A percentile compares a stretch with the other conserved stretches of the same genome.
Evolutionary conservation across 352 stramenopile species (phyloP).

Genomic region (Phytophthora litchii): DNA sequence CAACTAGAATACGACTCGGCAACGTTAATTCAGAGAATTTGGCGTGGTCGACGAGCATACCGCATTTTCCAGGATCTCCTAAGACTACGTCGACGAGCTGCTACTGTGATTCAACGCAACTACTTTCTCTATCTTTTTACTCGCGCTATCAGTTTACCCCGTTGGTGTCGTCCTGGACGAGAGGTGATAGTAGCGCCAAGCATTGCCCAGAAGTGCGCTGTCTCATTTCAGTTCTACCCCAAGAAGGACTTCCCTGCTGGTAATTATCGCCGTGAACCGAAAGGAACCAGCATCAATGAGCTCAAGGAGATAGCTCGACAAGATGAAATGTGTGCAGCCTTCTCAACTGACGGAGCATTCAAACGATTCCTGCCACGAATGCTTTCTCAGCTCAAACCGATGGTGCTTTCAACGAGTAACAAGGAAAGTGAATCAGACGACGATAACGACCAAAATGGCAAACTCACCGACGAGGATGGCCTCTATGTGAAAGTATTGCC

Average conservation of each 20-base stretch:
- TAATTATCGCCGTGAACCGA: conserved; percentile 59
- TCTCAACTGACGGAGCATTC: conserved; percentile 72
- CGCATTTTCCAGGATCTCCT: conserved; percentile 41
- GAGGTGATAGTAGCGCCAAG: conserved; percentile 72
- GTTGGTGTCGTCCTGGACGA: conserved; percentile 65
- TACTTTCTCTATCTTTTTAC: conserved; percentile 79
- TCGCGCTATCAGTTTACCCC: conserved; percentile 54
- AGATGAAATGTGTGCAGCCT: conserved; percentile 75
- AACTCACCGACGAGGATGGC: conserved; percentile 42
- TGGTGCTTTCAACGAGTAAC: conserved; percentile 24
- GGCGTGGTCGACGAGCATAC: conserved; percentile 35
- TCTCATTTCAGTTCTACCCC: conserved; percentile 80
- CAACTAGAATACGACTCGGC: conserved; percentile 57
- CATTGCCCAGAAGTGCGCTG: conserved; percentile 62
- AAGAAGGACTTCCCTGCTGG: conserved; percentile 74
- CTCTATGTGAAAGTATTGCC: conserved; percentile 72
- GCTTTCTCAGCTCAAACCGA: conserved; percentile 71
- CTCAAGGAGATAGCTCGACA: conserved; percentile 67
- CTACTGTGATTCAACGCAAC: conserved; percentile 65
- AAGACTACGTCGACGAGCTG: conserved; percentile 38
- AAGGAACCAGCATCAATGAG: conserved; percentile 33
- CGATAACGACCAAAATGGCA: not conserved
- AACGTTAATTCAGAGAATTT: conserved; percentile 50
- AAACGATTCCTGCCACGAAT: conserved; percentile 81
- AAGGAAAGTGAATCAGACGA: conserved; percentile 2